Base-by-base conservation (phyloP, 768 basidiomycete species). In the Tricholoma hemisulphureum region DNA sequence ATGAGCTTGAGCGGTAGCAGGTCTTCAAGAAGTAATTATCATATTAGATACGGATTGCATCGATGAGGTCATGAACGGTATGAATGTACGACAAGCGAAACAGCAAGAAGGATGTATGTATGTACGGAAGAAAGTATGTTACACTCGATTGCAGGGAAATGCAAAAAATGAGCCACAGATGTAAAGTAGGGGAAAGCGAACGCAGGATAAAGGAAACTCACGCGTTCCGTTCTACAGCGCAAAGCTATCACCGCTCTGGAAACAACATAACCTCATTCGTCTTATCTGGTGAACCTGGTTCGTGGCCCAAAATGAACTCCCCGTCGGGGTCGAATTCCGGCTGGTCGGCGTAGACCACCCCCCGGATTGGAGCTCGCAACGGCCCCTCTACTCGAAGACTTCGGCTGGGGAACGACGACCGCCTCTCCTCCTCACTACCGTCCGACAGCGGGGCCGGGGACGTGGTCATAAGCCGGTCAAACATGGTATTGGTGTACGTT, bases 211-310 rank as follows among this genome's bases (percentile, higher is more conserved):
- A 11, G 2, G 16, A n/a, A 54, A 26, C n/a, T n/a, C n/a, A n/a
- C n/a, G n/a, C n/a, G n/a, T n/a, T n/a, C n/a, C n/a, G 31, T 54
- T 10, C n/a, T 54, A 43, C 2, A 26, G 13, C 1, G 6, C n/a
- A 18, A n/a, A n/a, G 18, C 16, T 24, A 39, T 71, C 58, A 82
- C 67, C 81, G 79, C 59, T 79, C 81, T 9, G 79, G 76, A 28
- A 80, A 73, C 11, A 80, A 59, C 66, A 77, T 71, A 26, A 70
- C 53, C 57, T 81, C 80, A 29, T 64, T 69, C 23, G 65, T 67
- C 65, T 83, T 83, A 34, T 71, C 67, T 7, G 76, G 76, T 6
- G 79, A 78, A 8, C 73, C 75, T 2, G 79, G 77, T 51, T 78
- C 66, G 13, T 49, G 29, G n/a, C 63, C 48, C 26, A 63, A 51